phyloP scores from a whole-genome alignment of 2,329 filamentous ascomycete species.

The Pestalotiopsis sp. region DNA sequence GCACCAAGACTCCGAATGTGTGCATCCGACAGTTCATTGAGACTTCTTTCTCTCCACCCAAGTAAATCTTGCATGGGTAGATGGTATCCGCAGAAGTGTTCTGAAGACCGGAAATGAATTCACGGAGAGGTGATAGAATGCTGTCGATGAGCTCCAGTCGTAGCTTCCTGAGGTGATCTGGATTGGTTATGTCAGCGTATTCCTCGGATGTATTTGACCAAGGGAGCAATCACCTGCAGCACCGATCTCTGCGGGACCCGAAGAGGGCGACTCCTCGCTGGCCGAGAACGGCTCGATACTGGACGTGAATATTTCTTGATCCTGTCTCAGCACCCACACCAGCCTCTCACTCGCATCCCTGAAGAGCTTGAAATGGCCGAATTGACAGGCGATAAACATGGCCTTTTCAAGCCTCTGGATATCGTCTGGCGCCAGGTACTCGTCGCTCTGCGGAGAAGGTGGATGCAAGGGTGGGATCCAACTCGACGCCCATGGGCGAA shows the following conservation, averaged over 20 bases:
- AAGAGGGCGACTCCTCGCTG: not conserved
- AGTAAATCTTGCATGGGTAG: not conserved
- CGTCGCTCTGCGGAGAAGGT: not conserved
- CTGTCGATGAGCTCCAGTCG: not conserved
- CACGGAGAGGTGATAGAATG: not conserved
- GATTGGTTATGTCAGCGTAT: not conserved
- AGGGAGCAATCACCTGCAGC: not conserved
- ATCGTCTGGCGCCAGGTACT: not conserved
- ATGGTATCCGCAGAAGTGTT: not conserved
- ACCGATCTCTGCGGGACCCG: not conserved
- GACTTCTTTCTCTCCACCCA: too few relatives aligned
- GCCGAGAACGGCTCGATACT: not conserved
- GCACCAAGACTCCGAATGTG: not conserved
- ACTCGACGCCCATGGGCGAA: not conserved
- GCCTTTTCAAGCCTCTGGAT: not conserved
- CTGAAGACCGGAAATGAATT: not conserved
- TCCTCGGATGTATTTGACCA: not conserved
- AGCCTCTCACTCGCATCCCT: not conserved
- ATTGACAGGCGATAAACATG: not conserved
- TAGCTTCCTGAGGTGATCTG: not conserved
- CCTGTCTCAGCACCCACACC: not conserved
- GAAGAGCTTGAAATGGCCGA: not conserved
- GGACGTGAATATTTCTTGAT: not conserved
- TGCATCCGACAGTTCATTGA: not conserved
- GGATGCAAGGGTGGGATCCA: not conserved